phyloP scores from a whole-genome alignment of 2,329 filamentous ascomycete species.

The Pestalotiopsis sp. region DNA sequence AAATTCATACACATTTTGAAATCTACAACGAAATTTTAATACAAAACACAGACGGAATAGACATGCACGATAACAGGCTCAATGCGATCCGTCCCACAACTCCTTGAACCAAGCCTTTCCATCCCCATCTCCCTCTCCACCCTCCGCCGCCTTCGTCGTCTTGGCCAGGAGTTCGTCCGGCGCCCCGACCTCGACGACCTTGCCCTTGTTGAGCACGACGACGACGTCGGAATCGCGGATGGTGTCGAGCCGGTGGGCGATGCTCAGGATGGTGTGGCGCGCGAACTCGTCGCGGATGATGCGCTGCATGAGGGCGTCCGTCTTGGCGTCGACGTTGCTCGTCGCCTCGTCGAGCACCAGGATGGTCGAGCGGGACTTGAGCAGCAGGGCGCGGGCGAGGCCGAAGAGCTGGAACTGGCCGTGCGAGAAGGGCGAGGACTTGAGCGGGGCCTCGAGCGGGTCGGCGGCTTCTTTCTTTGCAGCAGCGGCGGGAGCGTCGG shows the following conservation, averaged over 20 bases:
- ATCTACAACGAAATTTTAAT: too few species aligned
- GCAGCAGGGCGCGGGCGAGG: slow-evolving; percentile 10
- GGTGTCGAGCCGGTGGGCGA: slow-evolving; percentile 13
- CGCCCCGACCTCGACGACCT: slow-evolving; percentile 10
- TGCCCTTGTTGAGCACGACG: slow-evolving; percentile 6
- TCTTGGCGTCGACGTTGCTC: slow-evolving; percentile 9
- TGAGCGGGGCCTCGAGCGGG: not conserved
- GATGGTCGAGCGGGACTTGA: not conserved
- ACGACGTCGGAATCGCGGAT: slow-evolving; percentile 7
- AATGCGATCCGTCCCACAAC: not conserved
- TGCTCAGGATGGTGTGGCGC: not conserved
- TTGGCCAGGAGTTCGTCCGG: slow-evolving; percentile 4
- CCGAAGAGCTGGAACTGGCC: slow-evolving; percentile 13
- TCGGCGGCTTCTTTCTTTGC: not conserved
- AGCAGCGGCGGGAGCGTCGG: not conserved
- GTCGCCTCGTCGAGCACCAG: slow-evolving; percentile 12
- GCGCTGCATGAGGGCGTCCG: slow-evolving; percentile 8
- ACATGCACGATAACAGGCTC: not conserved
- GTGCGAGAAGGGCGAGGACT: slow-evolving; percentile 6
- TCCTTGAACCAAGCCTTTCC: slow-evolving; percentile 5
- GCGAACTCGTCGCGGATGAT: slow-evolving; percentile 12
- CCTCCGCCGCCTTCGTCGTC: not conserved
- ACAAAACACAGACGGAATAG: not conserved
- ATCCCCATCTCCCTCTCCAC: not conserved
- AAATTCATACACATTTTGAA: not conserved